phyloP scores from a whole-genome alignment of 371 early-diverging fungal genomes.

The Mucor ambiguus region DNA sequence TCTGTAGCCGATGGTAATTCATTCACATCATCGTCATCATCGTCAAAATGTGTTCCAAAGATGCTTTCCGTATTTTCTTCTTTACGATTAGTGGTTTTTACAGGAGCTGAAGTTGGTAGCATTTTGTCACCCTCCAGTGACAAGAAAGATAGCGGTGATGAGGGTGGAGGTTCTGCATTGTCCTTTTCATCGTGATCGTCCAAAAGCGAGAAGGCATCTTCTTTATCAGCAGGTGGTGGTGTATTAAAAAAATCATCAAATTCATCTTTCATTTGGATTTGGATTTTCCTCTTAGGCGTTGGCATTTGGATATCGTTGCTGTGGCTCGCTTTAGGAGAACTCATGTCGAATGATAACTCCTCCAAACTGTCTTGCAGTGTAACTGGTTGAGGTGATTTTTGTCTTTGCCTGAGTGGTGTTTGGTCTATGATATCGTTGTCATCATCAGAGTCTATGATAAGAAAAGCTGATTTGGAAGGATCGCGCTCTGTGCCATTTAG shows the following conservation, averaged over 20 bases:
- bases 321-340: neutral
- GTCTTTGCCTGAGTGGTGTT: neutral
- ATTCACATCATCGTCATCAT: neutral
- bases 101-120: neutral
- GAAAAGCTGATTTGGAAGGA: neutral
- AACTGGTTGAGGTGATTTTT: neutral
- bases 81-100: neutral
- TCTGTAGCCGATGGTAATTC: slow-evolving; percentile 10
- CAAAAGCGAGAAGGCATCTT: neutral
- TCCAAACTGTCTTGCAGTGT: neutral
- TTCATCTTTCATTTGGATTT: neutral
- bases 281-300: neutral
- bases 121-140: neutral
- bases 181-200: neutral
- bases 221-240: neutral
- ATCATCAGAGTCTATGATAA: slow-evolving; percentile 31
- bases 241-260: neutral
- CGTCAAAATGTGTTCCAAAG: neutral
- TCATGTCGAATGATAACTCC: neutral
- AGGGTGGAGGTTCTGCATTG: neutral
- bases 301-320: neutral
- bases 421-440: slow-evolving; percentile 3
- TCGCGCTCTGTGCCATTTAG: slow-evolving; percentile 10
- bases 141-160: neutral
- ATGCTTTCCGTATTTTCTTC: neutral